Evolutionary conservation across 2,329 filamentous ascomycete species (phyloP).

Genomic region (Sarocladiaceae sp.): DNA sequence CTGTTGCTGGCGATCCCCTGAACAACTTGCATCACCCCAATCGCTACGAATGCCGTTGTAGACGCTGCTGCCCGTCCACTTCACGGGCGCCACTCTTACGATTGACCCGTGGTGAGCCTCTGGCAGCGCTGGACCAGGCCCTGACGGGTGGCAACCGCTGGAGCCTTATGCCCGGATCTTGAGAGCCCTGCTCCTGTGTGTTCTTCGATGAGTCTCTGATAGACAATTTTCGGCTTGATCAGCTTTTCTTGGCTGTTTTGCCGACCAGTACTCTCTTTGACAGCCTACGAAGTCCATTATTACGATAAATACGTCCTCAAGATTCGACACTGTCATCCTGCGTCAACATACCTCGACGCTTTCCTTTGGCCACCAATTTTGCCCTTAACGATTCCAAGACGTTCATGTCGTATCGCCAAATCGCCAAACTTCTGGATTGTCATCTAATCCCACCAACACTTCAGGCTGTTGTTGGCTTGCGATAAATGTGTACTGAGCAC

Average conservation of each 20-base stretch:
- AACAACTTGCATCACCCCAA: background rate
- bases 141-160: constrained; percentile 8
- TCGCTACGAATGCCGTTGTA: constrained; percentile 6
- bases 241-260: background rate
- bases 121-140: constrained; percentile 1
- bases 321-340: background rate
- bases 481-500: constrained; percentile 59
- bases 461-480: constrained; percentile 18
- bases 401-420: constrained; percentile 13
- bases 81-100: background rate
- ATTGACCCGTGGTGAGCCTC: background rate
- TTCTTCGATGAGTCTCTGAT: background rate
- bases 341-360: background rate
- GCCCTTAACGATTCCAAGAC: background rate
- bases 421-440: constrained; percentile 16
- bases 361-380: background rate
- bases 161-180: background rate
- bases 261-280: background rate
- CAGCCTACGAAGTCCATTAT: background rate
- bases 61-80: constrained; percentile 3
- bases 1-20: background rate
- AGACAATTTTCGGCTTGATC: background rate
- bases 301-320: background rate
- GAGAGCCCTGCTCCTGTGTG: background rate
- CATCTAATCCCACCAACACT: background rate